Base-by-base conservation (phyloP, 169 alveolate species). In the Cryptosporidium tyzzeri region DNA sequence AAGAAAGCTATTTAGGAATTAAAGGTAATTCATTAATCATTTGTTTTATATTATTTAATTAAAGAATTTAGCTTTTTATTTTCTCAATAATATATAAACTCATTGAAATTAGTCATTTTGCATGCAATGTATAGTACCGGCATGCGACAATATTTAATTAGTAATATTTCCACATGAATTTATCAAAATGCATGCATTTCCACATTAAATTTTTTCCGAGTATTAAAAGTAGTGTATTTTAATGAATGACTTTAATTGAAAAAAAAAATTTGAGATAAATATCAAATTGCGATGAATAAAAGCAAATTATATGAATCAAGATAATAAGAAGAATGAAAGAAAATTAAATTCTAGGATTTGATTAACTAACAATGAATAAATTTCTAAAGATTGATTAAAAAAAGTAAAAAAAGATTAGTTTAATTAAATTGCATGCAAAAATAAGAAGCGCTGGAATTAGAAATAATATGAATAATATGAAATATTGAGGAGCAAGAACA, bases 401-500 rank as follows among this genome's bases (percentile, higher is more conserved):
- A 67, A 41, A 26, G 59, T 1, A 68, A 39, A n/a, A n/a, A 65
- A 35, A 65, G 45, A 39, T 39, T 5, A 67, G 50, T 31, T 23
- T 29, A 69, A n/a, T 39, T 69, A 8, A 69, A n/a, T 41, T 69
- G 14, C 55, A 23, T 23, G 55, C 31, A 18, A 44, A 37, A 41
- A 39, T 7, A 33, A 35, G 23, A 65, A 69, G 80, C 80, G 80
- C 80, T 69, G 80, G 31, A 69, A 69, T 69, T 7, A 21, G 80
- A 69, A 69, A 50, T 41, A 69, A 69, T 69, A 37, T 69, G 50
- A 69, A 41, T 7, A 39, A 21, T 69, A 29, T 41, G 80, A 69
- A 69, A 69, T 37, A 69, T 29, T 69, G 67, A 55, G 55, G 67
- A 55, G 35, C 35, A 55, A 16, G 8, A n/a, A 55, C 5, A 55